These are phyloP conservation scores for Neonectria punicea DNA, from an alignment of 2,329 filamentous ascomycete species.

Conservation along the genomic window DNA sequence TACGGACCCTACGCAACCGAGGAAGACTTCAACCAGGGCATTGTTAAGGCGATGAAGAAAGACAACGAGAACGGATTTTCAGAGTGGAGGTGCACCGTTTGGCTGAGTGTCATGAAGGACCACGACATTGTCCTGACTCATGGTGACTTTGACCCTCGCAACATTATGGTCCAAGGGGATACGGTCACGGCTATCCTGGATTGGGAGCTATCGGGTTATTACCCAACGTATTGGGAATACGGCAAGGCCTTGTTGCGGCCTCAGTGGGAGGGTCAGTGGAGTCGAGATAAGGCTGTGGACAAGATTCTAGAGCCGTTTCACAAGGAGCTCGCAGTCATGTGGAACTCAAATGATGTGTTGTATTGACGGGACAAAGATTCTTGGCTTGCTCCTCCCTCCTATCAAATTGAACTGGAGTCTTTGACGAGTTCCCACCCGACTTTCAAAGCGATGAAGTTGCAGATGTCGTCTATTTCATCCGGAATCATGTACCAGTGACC, in stretches of 20 bases:
- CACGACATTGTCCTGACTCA: too few species aligned
- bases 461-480: too few species aligned
- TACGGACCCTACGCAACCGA: conserved; percentile 33
- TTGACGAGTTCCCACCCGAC: too few species aligned
- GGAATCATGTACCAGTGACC: too few species aligned
- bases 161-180: too few species aligned
- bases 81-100: conserved; percentile 26
- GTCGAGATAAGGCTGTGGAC: conserved; percentile 9
- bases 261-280: conserved; percentile 17
- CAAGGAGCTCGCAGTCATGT: conserved; percentile 21
- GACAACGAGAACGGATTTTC: conserved; percentile 9
- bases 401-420: too few species aligned
- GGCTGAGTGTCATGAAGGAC: conserved; percentile 26
- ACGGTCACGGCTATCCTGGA: conserved; percentile 21
- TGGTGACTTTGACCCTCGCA: too few species aligned
- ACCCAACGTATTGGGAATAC: conserved; percentile 26
- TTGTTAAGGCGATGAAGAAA: conserved; percentile 31
- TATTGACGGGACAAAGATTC: background rate
- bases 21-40: conserved; percentile 32
- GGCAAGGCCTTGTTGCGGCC: conserved; percentile 16
- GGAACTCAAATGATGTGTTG: conserved; percentile 11
- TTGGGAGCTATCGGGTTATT: conserved; percentile 27
- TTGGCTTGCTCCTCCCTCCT: too few species aligned
- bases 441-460: too few species aligned
- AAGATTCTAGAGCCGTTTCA: conserved; percentile 20